These are phyloP conservation scores for Fusarium verrucosum DNA, from an alignment of 2,329 filamentous ascomycete genomes.

Conservation along the genomic window DNA sequence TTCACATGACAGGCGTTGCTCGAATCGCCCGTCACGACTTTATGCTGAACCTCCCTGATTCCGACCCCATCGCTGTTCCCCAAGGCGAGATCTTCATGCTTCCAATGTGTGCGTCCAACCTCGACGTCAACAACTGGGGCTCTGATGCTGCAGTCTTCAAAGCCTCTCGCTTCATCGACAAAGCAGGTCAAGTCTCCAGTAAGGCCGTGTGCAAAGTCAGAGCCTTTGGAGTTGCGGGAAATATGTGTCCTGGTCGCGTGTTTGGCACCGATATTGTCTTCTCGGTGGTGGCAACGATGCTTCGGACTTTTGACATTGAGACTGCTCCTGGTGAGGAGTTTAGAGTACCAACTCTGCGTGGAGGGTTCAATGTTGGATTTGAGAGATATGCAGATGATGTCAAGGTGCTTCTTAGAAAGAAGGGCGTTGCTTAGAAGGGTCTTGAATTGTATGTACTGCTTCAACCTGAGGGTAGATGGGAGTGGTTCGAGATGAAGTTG, in stretches of 20 bases:
- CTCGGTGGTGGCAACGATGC: slow-evolving; percentile 40
- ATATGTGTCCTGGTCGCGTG: slow-evolving; percentile 46
- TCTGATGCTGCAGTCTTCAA: slow-evolving; percentile 41
- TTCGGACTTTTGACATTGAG: slow-evolving; percentile 44
- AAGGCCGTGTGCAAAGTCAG: slow-evolving; percentile 41
- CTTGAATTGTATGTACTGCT: too few species aligned
- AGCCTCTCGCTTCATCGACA: slow-evolving; percentile 44
- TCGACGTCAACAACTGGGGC: slow-evolving; percentile 44
- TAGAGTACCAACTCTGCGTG: slow-evolving; percentile 35
- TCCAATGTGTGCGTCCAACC: slow-evolving; percentile 47
- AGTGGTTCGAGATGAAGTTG: fast-evolving
- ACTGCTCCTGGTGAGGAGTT: slow-evolving; percentile 30
- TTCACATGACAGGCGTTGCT: slow-evolving; percentile 47
- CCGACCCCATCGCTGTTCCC: slow-evolving; percentile 33
- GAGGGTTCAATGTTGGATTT: slow-evolving; percentile 46
- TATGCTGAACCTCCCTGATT: slow-evolving; percentile 31
- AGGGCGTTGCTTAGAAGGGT: background rate
- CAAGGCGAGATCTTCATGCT: slow-evolving; percentile 47
- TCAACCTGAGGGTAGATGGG: too few species aligned
- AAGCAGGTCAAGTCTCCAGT: slow-evolving; percentile 34
- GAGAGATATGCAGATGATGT: slow-evolving; percentile 46
- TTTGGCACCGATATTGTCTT: slow-evolving; percentile 47
- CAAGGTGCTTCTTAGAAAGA: slow-evolving; percentile 38
- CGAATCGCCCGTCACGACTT: slow-evolving; percentile 46
- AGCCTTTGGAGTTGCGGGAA: slow-evolving; percentile 47